Base-by-base conservation (phyloP, 768 basidiomycete genomes). In the Omphalotus guepiniiformis region DNA sequence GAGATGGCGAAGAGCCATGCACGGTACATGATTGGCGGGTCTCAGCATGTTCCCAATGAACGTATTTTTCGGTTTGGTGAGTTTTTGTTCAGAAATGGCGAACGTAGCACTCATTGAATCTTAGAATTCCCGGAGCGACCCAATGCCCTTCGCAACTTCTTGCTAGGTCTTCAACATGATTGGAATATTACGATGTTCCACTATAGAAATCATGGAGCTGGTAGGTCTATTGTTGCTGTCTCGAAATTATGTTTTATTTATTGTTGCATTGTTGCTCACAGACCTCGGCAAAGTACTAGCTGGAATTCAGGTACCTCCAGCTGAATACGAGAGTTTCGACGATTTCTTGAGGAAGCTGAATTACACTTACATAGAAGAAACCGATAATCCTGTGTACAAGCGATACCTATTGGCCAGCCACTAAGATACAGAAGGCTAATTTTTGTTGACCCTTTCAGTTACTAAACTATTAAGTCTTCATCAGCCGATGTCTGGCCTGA, bases 171-270 rank as follows among this genome's bases (percentile, higher is more conserved):
- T 37, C 85, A 85, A 26, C 70, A 78, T 16, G 84, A 83, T 21
- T 97, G 94, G 93, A 97, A 94, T 64, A 91, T 99, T 40, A 88
- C 93, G 1, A 63, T 99, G 53, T 99, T 98, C 71, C 96, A 99
- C 63, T 99, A 99, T 66, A 79, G 96, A 47, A 97, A 98, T 63
- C 95, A 98, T 50, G 96, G 96, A 25, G 92, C 88, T 60, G 94
- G 94, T 91, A 55, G 49, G 85, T 73, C 38, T 39, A 22, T 32
- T 18, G 12, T 7, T 36, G 2, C 11, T 49, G 13, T n/a, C 19
- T 21, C 11, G 35, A 13, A 30, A 3, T 29, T 23, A 5, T 39
- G 38, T 27, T 19, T 5, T 7, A 38, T 18, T 21, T 39, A 25
- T 13, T 12, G 12, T 42, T 29, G 12, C 7, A 7, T 11, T 36